Percentiles rank a stretch among this genome's conserved stretches.
Conservation (phyloP, 768 basidiomycete genomes). For the Mycena amicta region DNA sequence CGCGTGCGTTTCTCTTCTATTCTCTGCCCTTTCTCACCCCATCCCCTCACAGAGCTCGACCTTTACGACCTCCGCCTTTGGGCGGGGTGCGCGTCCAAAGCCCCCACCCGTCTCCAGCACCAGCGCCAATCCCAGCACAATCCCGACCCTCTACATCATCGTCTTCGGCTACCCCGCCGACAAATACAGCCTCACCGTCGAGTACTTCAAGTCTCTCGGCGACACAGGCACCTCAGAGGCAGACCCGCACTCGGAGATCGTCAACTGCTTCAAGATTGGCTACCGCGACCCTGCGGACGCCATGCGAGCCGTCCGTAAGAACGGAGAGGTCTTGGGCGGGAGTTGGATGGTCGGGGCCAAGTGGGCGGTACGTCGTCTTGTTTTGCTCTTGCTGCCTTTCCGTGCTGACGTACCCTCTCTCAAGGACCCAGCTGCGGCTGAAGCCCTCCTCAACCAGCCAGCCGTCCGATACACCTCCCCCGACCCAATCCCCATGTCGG, state of each 20-base stretch:
- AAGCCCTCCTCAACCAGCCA: constrained; percentile 49
- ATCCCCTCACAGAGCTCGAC: constrained; percentile 41
- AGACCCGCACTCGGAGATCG: constrained; percentile 65
- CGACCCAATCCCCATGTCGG: constrained; percentile 45
- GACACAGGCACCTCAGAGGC: constrained; percentile 72
- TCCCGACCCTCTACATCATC: constrained; percentile 64
- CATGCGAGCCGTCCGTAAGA: constrained; percentile 76
- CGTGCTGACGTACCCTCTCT: too few relatives aligned
- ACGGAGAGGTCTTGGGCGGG: constrained; percentile 75
- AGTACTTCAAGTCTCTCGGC: constrained; percentile 76
- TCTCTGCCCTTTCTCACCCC: neutral
- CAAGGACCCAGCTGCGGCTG: constrained; percentile 69
- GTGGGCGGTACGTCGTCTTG: constrained; percentile 66
- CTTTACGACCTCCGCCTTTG: constrained; percentile 43
- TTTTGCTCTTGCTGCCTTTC: neutral
- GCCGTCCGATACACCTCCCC: constrained; percentile 29
- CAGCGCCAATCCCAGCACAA: too few relatives aligned
- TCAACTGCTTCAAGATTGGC: constrained; percentile 83
- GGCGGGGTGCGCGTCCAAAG: constrained; percentile 33
- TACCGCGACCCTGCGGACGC: constrained; percentile 75
- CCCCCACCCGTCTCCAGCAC: constrained; percentile 31
- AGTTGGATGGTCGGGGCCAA: constrained; percentile 86
- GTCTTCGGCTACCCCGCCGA: constrained; percentile 90
- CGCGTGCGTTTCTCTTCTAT: constrained; percentile 38
- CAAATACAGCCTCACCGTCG: constrained; percentile 68